Percentiles rank a stretch among this genome's conserved stretches.
These are phyloP conservation scores for Scheffersomyces segobiensis DNA, from an alignment of 1,139 yeast genomes.

Conservation along the genomic window DNA sequence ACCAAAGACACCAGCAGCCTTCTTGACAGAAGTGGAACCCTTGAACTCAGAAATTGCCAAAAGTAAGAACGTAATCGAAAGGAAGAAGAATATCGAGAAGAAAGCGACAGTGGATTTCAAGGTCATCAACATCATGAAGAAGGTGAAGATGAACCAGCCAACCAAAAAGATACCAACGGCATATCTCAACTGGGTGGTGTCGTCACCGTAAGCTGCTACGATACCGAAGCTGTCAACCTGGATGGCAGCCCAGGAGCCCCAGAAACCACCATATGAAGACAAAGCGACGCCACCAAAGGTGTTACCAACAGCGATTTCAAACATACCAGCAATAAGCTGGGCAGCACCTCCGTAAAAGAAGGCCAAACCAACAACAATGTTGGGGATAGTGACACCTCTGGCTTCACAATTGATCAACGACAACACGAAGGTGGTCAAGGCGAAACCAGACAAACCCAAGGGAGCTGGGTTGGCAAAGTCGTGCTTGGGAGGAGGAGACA, in stretches of 20 bases:
- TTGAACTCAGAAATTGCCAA: conserved; percentile 59
- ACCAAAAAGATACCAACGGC: conserved; percentile 75
- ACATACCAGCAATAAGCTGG: conserved; percentile 73
- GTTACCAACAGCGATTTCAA: conserved; percentile 74
- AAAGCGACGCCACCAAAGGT: conserved; percentile 91
- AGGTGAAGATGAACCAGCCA: conserved; percentile 82
- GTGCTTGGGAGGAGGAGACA: conserved; percentile 62
- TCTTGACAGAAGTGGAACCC: conserved; percentile 35
- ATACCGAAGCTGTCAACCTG: conserved; percentile 76
- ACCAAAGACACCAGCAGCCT: conserved; percentile 83
- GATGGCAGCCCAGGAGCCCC: conserved; percentile 82
- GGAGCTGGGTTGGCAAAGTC: conserved; percentile 90
- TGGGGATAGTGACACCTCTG: conserved; percentile 54
- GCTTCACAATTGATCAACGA: conserved; percentile 58
- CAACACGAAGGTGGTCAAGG: conserved; percentile 79
- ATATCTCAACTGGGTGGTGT: conserved; percentile 29
- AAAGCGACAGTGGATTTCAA: conserved; percentile 80
- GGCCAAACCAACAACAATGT: conserved; percentile 70
- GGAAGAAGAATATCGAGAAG: conserved; percentile 63
- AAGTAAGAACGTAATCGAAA: conserved; percentile 66
- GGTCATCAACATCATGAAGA: conserved; percentile 64
- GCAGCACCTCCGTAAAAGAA: conserved; percentile 85
- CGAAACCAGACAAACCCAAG: conserved; percentile 80
- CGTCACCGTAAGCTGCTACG: conserved; percentile 50
- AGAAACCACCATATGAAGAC: conserved; percentile 82